Conservation (phyloP, 768 basidiomycete genomes). For the Termitomyces titanicus region DNA sequence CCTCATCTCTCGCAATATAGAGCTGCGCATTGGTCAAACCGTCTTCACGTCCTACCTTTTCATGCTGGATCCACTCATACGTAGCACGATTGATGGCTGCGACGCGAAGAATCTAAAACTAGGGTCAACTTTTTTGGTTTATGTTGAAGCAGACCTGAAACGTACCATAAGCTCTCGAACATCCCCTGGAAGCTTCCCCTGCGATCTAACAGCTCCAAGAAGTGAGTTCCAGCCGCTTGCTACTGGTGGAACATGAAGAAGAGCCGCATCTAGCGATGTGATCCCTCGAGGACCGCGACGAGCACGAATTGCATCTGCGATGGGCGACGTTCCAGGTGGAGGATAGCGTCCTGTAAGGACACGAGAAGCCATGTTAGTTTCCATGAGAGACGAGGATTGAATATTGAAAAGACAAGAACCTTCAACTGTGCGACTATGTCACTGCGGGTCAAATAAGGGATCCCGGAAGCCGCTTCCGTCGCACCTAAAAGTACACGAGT, state of each 20-base stretch:
- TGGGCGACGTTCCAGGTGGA: conserved; percentile 34
- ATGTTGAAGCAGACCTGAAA: background rate
- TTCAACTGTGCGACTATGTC: background rate
- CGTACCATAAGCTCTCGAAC: conserved; percentile 50
- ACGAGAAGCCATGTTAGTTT: conserved; percentile 26
- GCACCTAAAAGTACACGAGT: background rate
- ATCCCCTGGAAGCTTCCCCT: conserved; percentile 43
- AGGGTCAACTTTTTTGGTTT: background rate
- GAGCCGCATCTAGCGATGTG: conserved; percentile 45
- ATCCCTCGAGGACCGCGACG: conserved; percentile 47
- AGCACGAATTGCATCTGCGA: conserved; percentile 47
- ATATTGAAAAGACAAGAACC: background rate
- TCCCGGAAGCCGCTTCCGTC: conserved; percentile 5
- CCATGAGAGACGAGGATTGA: background rate
- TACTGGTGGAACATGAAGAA: conserved; percentile 44
- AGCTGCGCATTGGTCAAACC: conserved; percentile 55
- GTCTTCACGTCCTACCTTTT: conserved; percentile 42
- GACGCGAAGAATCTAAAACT: conserved; percentile 42
- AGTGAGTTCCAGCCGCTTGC: conserved; percentile 51
- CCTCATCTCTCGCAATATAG: conserved; percentile 47
- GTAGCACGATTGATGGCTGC: conserved; percentile 47
- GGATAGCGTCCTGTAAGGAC: conserved; percentile 43
- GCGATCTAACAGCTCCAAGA: conserved; percentile 44
- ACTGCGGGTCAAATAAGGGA: background rate
- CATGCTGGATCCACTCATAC: conserved; percentile 59